These are phyloP conservation scores for Austroboletus niveus DNA, from an alignment of 1,284 basidiomycete genomes.

Conservation along the genomic window DNA sequence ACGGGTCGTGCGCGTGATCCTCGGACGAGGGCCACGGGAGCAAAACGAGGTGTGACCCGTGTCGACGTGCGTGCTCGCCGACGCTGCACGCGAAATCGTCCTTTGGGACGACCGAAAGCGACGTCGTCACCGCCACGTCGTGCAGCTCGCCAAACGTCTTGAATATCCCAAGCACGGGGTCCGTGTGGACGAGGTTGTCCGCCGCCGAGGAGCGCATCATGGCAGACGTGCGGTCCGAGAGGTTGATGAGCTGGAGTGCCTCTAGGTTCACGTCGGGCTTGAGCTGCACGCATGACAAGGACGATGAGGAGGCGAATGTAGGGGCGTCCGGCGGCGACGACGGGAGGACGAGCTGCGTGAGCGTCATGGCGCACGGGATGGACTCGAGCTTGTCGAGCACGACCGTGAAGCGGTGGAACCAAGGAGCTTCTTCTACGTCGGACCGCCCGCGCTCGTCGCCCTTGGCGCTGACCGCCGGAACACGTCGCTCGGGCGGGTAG, in stretches of 20 bases:
- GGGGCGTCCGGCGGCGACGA: background rate
- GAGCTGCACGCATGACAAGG: too few relatives aligned
- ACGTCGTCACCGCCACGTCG: conserved; percentile 62
- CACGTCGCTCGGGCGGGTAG: conserved; percentile 68
- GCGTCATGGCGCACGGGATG: conserved; percentile 70
- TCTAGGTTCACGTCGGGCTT: conserved; percentile 41
- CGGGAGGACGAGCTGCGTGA: conserved; percentile 56
- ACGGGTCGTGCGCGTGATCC: too few relatives aligned
- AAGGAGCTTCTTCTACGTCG: conserved; percentile 21
- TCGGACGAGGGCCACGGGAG: conserved; percentile 66
- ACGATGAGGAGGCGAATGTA: background rate
- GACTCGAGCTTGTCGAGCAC: conserved; percentile 91
- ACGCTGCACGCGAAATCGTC: conserved; percentile 75
- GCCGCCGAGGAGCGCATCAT: conserved; percentile 86
- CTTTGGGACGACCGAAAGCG: conserved; percentile 63
- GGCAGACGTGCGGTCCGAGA: conserved; percentile 88
- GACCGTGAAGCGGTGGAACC: conserved; percentile 60
- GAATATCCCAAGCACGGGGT: conserved; percentile 83
- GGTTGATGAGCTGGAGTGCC: conserved; percentile 83
- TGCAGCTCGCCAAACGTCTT: conserved; percentile 81
- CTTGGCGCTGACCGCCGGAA: conserved; percentile 4
- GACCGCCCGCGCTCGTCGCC: conserved; percentile 8
- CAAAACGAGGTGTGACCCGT: conserved; percentile 73
- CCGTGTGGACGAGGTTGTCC: conserved; percentile 68
- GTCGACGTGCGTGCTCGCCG: conserved; percentile 61